Conservation (phyloP, 768 basidiomycete species). For the Cystofilobasidium macerans region DNA sequence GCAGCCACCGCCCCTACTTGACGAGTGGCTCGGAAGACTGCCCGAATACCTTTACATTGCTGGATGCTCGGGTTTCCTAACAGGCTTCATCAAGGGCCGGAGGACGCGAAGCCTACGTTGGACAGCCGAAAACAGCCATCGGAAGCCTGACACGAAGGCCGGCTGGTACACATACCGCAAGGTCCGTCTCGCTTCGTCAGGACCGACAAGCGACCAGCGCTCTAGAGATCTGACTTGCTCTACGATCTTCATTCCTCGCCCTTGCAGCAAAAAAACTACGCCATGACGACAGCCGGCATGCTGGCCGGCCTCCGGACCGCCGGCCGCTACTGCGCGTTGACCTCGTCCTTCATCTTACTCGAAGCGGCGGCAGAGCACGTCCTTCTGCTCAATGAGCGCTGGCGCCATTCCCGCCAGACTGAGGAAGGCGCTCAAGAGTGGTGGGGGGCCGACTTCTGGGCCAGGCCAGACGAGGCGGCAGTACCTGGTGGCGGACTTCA, state of each 20-base stretch:
- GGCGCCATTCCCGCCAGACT: not conserved
- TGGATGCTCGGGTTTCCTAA: not conserved
- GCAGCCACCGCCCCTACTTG: not conserved
- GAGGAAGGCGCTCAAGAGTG: not conserved
- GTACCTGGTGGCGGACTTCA: not conserved
- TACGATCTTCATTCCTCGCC: not conserved
- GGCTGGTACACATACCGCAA: constrained; percentile 15
- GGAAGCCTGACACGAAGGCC: constrained; percentile 5
- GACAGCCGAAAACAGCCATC: constrained; percentile 14
- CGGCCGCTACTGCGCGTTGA: constrained; percentile 3
- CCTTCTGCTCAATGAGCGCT: not conserved
- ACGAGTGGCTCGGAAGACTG: not conserved
- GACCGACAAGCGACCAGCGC: too few relatives aligned
- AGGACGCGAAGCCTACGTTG: not conserved
- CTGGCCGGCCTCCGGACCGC: not conserved
- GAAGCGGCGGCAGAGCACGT: constrained; percentile 4
- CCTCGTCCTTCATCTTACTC: not conserved
- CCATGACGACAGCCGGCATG: not conserved
- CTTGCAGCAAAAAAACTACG: constrained; percentile 15
- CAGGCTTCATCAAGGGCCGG: not conserved
- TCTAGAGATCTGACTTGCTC: not conserved
- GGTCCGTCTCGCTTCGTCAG: not conserved
- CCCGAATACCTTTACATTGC: not conserved
- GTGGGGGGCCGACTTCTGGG: constrained; percentile 3
- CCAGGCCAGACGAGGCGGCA: not conserved